Evolutionary conservation across 805 yeast genomes (phyloP).

Genomic region (Cyberlindnera suaveolens): DNA sequence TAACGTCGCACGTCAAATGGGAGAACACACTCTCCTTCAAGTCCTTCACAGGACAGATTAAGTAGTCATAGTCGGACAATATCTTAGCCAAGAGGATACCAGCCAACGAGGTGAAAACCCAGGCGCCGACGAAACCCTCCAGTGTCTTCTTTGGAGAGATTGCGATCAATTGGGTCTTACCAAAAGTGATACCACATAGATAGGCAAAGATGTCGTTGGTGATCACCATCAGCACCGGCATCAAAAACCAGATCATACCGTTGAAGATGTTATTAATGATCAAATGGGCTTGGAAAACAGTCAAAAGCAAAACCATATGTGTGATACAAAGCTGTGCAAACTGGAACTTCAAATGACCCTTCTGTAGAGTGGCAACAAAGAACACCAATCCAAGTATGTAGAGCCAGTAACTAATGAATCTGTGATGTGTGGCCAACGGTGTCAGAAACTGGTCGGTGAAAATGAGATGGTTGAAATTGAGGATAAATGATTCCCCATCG

Average conservation of each 20-base stretch:
- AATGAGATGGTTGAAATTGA: constrained; percentile 51
- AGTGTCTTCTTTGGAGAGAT: constrained; percentile 96
- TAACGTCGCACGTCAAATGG: constrained; percentile 67
- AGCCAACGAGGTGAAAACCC: constrained; percentile 84
- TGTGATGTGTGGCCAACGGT: constrained; percentile 69
- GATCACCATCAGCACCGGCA: constrained; percentile 88
- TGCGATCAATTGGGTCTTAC: constrained; percentile 83
- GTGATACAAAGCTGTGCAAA: constrained; percentile 91
- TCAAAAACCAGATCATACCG: constrained; percentile 90
- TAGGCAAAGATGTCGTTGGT: constrained; percentile 96
- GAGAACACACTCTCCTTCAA: constrained; percentile 56
- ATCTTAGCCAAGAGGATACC: constrained; percentile 62
- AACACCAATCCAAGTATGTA: constrained; percentile 85
- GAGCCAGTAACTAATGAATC: constrained; percentile 74
- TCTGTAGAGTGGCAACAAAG: constrained; percentile 83
- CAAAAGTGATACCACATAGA: constrained; percentile 94
- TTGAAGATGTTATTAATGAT: constrained; percentile 83
- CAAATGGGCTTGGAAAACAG: constrained; percentile 90
- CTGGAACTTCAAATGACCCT: constrained; percentile 86
- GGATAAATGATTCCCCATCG: constrained; percentile 78
- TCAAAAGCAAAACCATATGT: constrained; percentile 85
- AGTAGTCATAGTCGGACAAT: constrained; percentile 59
- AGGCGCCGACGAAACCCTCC: constrained; percentile 96
- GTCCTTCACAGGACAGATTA: constrained; percentile 83
- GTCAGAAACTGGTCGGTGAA: constrained; percentile 47